These are phyloP conservation scores for Trichoderma atroviride DNA, from an alignment of 2,329 filamentous ascomycete species.

Conservation along the genomic window DNA sequence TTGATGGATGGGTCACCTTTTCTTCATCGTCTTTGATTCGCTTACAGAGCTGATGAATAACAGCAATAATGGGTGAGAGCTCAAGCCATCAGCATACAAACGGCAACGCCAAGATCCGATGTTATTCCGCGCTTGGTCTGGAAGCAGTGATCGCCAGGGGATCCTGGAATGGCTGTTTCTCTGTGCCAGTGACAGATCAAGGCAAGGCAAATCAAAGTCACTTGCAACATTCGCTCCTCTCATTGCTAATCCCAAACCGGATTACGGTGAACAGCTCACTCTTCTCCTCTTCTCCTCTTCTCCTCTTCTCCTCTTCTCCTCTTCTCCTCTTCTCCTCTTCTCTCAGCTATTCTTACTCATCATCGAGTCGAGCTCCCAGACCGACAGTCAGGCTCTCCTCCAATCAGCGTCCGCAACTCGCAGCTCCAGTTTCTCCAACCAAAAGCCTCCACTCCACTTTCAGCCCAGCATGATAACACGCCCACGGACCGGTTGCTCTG, in stretches of 20 bases:
- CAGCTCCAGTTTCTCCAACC: conserved; percentile 13
- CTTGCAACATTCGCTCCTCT: neutral
- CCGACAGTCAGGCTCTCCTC: conserved; percentile 13
- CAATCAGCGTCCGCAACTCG: conserved; percentile 11
- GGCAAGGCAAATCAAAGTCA: neutral
- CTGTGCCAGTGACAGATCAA: neutral
- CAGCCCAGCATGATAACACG: neutral
- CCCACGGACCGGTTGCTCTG: conserved; percentile 15
- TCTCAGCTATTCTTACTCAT: neutral
- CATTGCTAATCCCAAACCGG: neutral
- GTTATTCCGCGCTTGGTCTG: neutral
- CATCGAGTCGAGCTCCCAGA: conserved; percentile 14
- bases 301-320: neutral
- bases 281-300: neutral
- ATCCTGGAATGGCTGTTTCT: neutral
- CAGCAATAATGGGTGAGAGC: neutral
- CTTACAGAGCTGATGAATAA: neutral
- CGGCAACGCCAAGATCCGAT: neutral
- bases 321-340: neutral
- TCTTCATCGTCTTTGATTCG: neutral
- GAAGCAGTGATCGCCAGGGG: conserved; percentile 6
- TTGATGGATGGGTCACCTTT: neutral
- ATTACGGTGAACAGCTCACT: conserved; percentile 2
- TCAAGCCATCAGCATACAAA: too few species aligned
- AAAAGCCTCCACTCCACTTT: neutral